These are phyloP conservation scores for Trypanosoma brucei DNA, from an alignment of 208 protist genomes.

Conservation along the genomic window DNA sequence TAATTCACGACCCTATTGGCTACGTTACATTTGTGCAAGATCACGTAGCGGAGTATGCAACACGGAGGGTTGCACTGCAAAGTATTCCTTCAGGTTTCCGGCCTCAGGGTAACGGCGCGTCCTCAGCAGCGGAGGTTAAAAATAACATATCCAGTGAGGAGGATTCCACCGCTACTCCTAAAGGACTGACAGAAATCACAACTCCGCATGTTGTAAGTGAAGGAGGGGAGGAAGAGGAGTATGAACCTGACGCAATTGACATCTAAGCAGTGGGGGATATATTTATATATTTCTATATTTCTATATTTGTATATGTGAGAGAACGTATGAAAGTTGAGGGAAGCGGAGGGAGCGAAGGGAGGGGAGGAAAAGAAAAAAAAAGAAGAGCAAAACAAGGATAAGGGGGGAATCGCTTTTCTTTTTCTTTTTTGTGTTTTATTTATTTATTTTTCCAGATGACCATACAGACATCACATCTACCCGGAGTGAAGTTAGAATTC, in stretches of 20 bases:
- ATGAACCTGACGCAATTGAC: constrained; percentile 80
- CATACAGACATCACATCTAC: too few species aligned
- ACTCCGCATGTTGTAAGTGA: constrained; percentile 20
- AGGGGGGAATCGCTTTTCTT: too few species aligned
- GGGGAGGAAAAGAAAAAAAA: too few species aligned
- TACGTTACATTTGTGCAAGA: constrained; percentile 65
- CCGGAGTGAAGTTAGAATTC: too few species aligned
- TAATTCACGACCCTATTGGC: constrained; percentile 86
- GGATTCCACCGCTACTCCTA: constrained; percentile 12
- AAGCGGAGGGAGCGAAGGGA: too few species aligned
- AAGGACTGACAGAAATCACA: constrained; percentile 14
- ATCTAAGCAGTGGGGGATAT: constrained; percentile 26
- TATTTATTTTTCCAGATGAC: too few species aligned
- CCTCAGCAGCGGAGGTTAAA: constrained; percentile 1
- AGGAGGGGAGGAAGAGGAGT: constrained; percentile 55
- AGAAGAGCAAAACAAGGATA: too few species aligned
- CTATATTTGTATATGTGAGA: too few species aligned
- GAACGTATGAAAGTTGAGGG: too few species aligned
- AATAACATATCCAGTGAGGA: neutral
- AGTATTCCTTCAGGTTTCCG: constrained; percentile 20
- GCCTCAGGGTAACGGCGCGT: neutral
- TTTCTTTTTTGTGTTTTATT: too few species aligned
- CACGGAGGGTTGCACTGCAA: constrained; percentile 43
- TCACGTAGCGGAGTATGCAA: constrained; percentile 65
- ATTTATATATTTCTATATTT: neutral